Conservation (phyloP, 257 asterid species). For the Plantago ovata region DNA sequence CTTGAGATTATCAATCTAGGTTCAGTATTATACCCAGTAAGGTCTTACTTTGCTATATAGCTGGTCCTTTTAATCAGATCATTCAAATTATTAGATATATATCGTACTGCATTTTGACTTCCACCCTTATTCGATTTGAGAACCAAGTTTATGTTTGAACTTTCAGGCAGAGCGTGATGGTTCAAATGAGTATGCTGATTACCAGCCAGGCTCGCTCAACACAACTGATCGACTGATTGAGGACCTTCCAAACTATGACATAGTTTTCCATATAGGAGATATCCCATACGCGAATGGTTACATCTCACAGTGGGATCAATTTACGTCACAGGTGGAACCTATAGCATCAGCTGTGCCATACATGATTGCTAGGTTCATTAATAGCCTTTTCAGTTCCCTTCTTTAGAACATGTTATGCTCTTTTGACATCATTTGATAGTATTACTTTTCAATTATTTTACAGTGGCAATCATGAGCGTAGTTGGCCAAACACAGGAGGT, state of each 20-base stretch:
- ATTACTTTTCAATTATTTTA: neutral
- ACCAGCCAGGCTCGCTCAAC: conserved; percentile 37
- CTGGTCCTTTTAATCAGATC: neutral
- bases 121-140: neutral
- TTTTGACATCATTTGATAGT: neutral
- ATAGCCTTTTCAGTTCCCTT: neutral
- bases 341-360: conserved; percentile 43
- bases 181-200: conserved; percentile 38
- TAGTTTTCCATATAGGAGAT: conserved; percentile 57
- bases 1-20: too few relatives aligned
- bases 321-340: conserved; percentile 51
- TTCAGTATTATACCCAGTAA: too few relatives aligned
- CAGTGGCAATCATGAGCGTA: conserved; percentile 57
- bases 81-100: neutral
- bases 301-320: conserved; percentile 51
- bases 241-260: conserved; percentile 41
- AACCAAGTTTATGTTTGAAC: neutral
- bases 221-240: conserved; percentile 48
- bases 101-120: neutral
- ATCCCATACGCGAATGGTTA: conserved; percentile 33
- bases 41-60: neutral
- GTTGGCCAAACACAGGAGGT: conserved; percentile 40
- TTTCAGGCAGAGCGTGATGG: conserved; percentile 57
- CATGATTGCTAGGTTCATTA: conserved; percentile 46
- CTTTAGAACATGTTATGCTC: neutral